Base-by-base conservation (phyloP, 805 yeast genomes). In the Komagataella pastoris region DNA sequence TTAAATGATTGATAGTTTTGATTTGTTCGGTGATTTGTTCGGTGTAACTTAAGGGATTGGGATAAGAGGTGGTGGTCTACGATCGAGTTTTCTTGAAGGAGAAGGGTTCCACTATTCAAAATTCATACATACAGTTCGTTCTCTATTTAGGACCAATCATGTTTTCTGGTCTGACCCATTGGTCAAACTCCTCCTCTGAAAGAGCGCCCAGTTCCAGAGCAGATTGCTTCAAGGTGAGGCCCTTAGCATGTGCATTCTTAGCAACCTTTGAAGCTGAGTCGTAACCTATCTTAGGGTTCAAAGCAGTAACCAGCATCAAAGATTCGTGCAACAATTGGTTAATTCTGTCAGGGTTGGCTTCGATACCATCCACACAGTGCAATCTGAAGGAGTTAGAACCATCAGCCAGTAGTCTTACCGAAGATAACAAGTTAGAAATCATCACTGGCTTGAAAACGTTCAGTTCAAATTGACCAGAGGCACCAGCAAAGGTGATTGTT, bases 241-340 rank as follows among this genome's bases (percentile, higher is more conserved):
- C 97, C 77, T 93, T 89, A 76, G 90, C 85, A 81, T 93, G 98
- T 49, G 99, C 99, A 67, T 93, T 88, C 79, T 93, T 93, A 60
- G 99, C 99, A 51, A 89, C 91, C 81, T 91, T 90, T 54, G 97
- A 88, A 54, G 99, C 98, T 61, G 83, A 79, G 66, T 93, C 99
- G 74, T 93, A 93, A 64, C 99, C 99, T 62, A 93, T 93, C 83
- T 91, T 89, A 63, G 99, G 97, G 81, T 93, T 93, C 66, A 93
- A 80, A 23, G 99, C 97, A 53, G 99, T 93, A 50, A 93, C 99
- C 73, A 93, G 80, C 99, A 93, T 93, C 66, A 93, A 79, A 14
- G 97, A 88, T 73, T 93, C 96, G 69, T 88, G 87, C 75, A 93
- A 76, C 55, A 87, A 76, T 72, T 91, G 88, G 62, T 78, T 79